These are phyloP conservation scores for Colletotrichum endophyticum DNA, from an alignment of 2,329 filamentous ascomycete genomes.

Conservation along the genomic window DNA sequence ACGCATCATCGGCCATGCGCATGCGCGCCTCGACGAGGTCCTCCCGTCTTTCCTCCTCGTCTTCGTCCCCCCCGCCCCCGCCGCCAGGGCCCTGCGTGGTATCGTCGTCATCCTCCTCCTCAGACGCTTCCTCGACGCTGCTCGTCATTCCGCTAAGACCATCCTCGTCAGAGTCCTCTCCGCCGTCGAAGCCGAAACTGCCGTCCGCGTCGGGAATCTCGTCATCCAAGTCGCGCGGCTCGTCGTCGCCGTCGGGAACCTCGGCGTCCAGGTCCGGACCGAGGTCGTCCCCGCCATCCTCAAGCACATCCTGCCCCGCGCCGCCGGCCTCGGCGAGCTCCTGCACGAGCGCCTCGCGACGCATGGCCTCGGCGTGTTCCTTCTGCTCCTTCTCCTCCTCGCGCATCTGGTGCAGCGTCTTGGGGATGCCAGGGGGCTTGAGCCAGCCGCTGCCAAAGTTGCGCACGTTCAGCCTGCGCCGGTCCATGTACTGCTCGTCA, in stretches of 20 bases:
- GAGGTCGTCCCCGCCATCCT: constrained; percentile 50
- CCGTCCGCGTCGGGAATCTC: constrained; percentile 72
- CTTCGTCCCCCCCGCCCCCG: constrained; percentile 25
- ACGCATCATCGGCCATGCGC: constrained; percentile 65
- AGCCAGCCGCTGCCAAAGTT: constrained; percentile 93
- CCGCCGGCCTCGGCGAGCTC: constrained; percentile 74
- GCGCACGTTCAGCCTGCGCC: constrained; percentile 80
- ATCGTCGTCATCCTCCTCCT: constrained; percentile 43
- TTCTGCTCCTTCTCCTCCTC: constrained; percentile 90
- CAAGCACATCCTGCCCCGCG: constrained; percentile 45
- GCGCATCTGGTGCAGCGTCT: constrained; percentile 87
- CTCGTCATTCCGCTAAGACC: constrained; percentile 18
- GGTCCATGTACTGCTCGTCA: constrained; percentile 79
- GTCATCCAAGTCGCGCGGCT: constrained; percentile 68
- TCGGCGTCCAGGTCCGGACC: constrained; percentile 30
- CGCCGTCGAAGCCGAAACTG: constrained; percentile 49
- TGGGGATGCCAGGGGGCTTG: constrained; percentile 83
- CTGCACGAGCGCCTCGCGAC: constrained; percentile 72
- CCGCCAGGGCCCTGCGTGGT: constrained; percentile 31
- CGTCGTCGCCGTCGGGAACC: constrained; percentile 47
- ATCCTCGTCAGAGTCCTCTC: constrained; percentile 44
- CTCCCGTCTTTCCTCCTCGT: constrained; percentile 48
- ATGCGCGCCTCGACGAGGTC: constrained; percentile 51
- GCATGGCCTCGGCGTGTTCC: constrained; percentile 79
- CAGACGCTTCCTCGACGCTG: constrained; percentile 5